phyloP scores from a whole-genome alignment of 2,329 filamentous ascomycete species.

The Pseudogymnoascus sp. region DNA sequence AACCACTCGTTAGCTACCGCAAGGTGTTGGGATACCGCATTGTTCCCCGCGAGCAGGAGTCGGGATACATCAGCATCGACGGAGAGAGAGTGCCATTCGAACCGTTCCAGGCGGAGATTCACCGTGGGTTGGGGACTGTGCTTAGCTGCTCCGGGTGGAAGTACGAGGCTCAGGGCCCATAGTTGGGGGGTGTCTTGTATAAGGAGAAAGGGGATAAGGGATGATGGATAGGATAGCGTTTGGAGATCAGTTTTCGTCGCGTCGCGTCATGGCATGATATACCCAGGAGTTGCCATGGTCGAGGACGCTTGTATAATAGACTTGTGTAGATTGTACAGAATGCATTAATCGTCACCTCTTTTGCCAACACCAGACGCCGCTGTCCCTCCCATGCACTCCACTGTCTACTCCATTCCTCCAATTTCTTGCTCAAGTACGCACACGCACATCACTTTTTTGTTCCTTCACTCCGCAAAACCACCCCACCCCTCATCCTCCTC shows the following conservation, averaged over 20 bases:
- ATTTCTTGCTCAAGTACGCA: background rate
- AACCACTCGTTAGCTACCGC: slow-evolving; percentile 65
- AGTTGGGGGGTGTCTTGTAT: background rate
- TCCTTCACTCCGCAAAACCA: slow-evolving; percentile 24
- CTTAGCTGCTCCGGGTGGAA: slow-evolving; percentile 62
- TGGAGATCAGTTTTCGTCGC: slow-evolving; percentile 11
- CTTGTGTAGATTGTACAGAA: slow-evolving; percentile 12
- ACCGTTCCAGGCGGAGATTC: slow-evolving; percentile 85
- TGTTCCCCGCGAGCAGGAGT: slow-evolving; percentile 58
- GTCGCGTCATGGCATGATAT: slow-evolving; percentile 13
- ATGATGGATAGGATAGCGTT: background rate
- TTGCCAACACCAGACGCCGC: slow-evolving; percentile 12
- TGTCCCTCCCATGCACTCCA: slow-evolving; percentile 1
- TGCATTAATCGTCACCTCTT: slow-evolving; percentile 18
- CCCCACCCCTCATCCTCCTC: slow-evolving; percentile 31
- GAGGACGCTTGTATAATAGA: slow-evolving; percentile 5
- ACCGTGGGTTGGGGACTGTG: slow-evolving; percentile 73
- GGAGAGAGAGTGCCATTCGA: slow-evolving; percentile 81
- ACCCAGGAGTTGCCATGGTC: slow-evolving; percentile 11
- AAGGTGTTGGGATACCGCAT: slow-evolving; percentile 87
- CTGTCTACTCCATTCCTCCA: background rate
- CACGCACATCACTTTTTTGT: background rate
- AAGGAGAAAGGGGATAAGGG: background rate
- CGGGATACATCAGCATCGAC: slow-evolving; percentile 88
- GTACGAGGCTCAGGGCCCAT: slow-evolving; percentile 58